phyloP scores from a whole-genome alignment of 768 basidiomycete species.

The Krasilnikovozyma curviuscula region DNA sequence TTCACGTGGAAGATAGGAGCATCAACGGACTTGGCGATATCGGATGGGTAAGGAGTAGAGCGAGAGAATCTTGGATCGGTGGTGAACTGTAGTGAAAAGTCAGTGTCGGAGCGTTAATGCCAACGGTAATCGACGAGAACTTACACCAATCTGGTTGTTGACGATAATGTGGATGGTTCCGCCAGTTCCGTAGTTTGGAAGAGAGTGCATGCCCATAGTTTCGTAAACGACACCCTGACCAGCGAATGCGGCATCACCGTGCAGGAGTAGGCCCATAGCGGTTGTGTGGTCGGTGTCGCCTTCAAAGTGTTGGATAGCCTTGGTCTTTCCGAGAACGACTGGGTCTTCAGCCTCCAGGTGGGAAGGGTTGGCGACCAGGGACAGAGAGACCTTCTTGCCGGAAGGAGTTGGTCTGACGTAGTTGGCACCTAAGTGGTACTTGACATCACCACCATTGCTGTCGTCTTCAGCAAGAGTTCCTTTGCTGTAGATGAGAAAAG shows the following conservation, averaged over 20 bases:
- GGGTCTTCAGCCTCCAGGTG: conserved; percentile 95
- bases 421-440: conserved; percentile 94
- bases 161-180: conserved; percentile 72
- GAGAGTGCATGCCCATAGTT: conserved; percentile 93
- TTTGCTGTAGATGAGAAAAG: conserved; percentile 22
- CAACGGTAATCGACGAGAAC: too few relatives aligned
- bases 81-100: too few relatives aligned
- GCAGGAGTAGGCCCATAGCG: conserved; percentile 86
- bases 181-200: conserved; percentile 88
- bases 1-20: conserved; percentile 99
- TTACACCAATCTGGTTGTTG: conserved; percentile 14
- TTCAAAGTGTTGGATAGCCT: conserved; percentile 87
- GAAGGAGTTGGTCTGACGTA: conserved; percentile 94
- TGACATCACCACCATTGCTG: conserved; percentile 87
- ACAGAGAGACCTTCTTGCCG: conserved; percentile 91
- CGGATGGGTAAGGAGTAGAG: conserved; percentile 92
- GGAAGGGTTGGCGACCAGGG: conserved; percentile 94
- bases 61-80: conserved; percentile 95
- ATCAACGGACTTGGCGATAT: conserved; percentile 95
- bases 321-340: conserved; percentile 97
- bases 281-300: conserved; percentile 58
- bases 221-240: conserved; percentile 98
- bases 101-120: too few relatives aligned
- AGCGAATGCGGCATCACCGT: conserved; percentile 96
- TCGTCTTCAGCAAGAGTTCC: conserved; percentile 49